Conservation (phyloP, 1,284 basidiomycete species). For the Trametes versicolor region DNA sequence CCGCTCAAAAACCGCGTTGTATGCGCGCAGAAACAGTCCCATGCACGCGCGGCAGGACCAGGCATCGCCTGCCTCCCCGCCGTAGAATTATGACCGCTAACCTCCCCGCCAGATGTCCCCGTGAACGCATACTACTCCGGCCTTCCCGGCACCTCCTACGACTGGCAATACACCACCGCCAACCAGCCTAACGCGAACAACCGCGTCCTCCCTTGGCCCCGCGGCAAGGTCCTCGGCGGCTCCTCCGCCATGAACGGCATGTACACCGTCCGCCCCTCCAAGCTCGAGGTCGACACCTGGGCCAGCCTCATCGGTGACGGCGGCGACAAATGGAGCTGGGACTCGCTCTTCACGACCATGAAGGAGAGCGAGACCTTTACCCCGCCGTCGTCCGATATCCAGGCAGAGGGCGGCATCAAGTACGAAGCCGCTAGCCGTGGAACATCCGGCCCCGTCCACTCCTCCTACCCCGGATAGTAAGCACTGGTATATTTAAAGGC, state of each 20-base stretch:
- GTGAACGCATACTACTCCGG: conserved; percentile 60
- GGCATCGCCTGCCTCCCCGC: background rate
- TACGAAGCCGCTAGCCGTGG: conserved; percentile 55
- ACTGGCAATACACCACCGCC: conserved; percentile 71
- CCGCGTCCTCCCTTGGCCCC: conserved; percentile 59
- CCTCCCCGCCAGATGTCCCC: conserved; percentile 53
- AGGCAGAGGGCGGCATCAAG: conserved; percentile 50
- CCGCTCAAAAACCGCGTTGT: no score
- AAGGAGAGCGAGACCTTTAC: conserved; percentile 62
- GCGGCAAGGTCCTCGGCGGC: conserved; percentile 78
- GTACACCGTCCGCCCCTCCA: conserved; percentile 67
- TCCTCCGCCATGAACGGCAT: conserved; percentile 78
- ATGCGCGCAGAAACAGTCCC: no score
- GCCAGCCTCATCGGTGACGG: conserved; percentile 50
- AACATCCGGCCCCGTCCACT: conserved; percentile 55
- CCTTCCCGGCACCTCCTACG: conserved; percentile 60
- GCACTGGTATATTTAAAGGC: conserved; percentile 34
- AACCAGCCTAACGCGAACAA: conserved; percentile 55
- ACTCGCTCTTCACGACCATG: conserved; percentile 58
- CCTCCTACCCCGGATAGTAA: conserved; percentile 61
- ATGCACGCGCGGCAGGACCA: no score
- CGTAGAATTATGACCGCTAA: background rate
- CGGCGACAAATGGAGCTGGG: conserved; percentile 61
- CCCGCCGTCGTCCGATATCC: conserved; percentile 49
- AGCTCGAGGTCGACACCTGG: conserved; percentile 67